Base-by-base conservation (phyloP, 768 basidiomycete genomes). In the Neoboletus brunneissimus region DNA sequence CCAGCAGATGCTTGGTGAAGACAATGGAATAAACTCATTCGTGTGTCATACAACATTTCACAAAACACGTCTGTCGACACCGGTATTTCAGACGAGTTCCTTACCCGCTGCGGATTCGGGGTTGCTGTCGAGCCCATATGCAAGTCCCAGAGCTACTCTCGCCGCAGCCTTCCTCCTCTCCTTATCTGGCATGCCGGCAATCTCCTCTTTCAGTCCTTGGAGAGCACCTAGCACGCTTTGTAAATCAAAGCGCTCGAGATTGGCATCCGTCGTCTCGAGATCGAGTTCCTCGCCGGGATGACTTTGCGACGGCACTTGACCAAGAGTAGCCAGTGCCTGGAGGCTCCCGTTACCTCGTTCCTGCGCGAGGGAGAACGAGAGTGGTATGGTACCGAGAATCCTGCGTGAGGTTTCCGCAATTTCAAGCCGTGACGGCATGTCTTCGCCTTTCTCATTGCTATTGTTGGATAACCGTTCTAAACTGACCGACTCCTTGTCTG, bases 161-260 rank as follows among this genome's bases (percentile, higher is more conserved):
- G 89, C 89, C 0, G 89, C 89, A 25, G 88, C 84, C 62, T 75
- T 81, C 61, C 86, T 75, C 60, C 83, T 76, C 71, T 87, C 87
- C 23, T 76, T 77, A 60, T 85, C 77, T 6, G 76, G 72, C 73
- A 91, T 88, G 12, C 75, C 79, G 23, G 84, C 77, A 60, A 91
- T 90, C 73, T 91, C 88, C 23, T 81, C 82, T 66, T 88, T 88
- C 80, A 89, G 81, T 48, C 80, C 81, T 62, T 88, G 83, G 34
- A 91, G 74, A 1, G 81, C 79, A 18, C 76, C 76, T 9, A 91
- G 65, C 34, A 90, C 82, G 47, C 75, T 72, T 27, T 81, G 77
- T 54, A 91, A 67, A 71, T 91, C 89, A 66, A 89, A 87, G 31
- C 75, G 65, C 43, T 75, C 77, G 50, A 76, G 71, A 59, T 76